Evolutionary conservation across 2,329 filamentous ascomycete species (phyloP).

Genomic region (Cladophialophora psammophila): DNA sequence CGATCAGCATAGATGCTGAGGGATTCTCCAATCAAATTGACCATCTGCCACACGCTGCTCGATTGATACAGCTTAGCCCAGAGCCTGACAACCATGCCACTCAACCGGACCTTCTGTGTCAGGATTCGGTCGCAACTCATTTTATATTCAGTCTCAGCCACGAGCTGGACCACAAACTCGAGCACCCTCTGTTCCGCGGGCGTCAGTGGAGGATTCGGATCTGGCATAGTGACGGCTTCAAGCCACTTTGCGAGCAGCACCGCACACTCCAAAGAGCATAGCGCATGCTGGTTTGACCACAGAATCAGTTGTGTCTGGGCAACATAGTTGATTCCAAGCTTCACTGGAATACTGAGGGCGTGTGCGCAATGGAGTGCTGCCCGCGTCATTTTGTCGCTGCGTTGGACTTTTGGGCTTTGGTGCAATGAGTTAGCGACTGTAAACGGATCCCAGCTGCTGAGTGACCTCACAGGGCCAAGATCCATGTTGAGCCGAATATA

Average conservation of each 20-base stretch:
- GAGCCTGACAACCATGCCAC: slow-evolving; percentile 16
- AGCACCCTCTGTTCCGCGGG: slow-evolving; percentile 20
- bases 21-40: slow-evolving; percentile 22
- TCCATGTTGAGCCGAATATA: slow-evolving; percentile 55
- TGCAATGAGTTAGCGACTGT: slow-evolving; percentile 65
- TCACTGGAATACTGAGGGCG: slow-evolving; percentile 63
- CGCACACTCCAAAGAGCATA: slow-evolving; percentile 63
- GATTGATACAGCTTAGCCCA: slow-evolving; percentile 26
- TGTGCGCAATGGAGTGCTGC: slow-evolving; percentile 63
- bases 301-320: slow-evolving; percentile 64
- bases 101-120: slow-evolving; percentile 11
- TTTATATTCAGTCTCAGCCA: slow-evolving; percentile 22
- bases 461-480: slow-evolving; percentile 51
- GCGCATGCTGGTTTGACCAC: slow-evolving; percentile 65
- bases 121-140: slow-evolving; percentile 9
- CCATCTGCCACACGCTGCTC: slow-evolving; percentile 24
- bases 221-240: slow-evolving; percentile 9
- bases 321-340: slow-evolving; percentile 62
- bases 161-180: slow-evolving; percentile 17
- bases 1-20: slow-evolving; percentile 21
- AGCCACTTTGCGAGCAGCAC: slow-evolving; percentile 58
- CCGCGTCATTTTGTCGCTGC: slow-evolving; percentile 40
- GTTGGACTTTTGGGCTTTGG: slow-evolving; percentile 47
- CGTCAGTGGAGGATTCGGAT: not conserved
- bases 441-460: slow-evolving; percentile 67